Base-by-base conservation (phyloP, 805 yeast species). In the Candida boleticola region DNA sequence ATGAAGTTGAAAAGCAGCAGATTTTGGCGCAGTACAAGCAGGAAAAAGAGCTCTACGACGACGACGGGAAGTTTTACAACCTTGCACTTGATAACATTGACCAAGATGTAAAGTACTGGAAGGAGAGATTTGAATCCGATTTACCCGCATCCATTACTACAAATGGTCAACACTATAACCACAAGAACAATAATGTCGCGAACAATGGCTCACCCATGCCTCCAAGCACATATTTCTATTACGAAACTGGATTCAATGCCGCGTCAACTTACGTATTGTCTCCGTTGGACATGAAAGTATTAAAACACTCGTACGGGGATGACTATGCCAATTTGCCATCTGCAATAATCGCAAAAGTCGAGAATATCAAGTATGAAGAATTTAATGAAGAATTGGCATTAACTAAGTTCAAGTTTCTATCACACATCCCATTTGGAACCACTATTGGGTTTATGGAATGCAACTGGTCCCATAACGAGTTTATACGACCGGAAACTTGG, bases 351-450 rank as follows among this genome's bases (percentile, higher is more conserved):
- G 76, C 79, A 7, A 76, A 72, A 30, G 75, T 90, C 5, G 96
- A 88, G 51, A 83, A 82, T 56, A 77, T 92, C 29, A 75, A 69
- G 37, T 76, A 76, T 54, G 95, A 85, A 29, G 77, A 77, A 19
- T 70, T 84, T 17, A 76, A 83, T 2, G 76, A 83, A 0, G 82
- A 78, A 13, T 79, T 79, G 49, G 84, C 53, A 52, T 33, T 77
- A 2, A 75, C 77, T 39, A 79, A 82, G 49, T 74, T 74, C 58
- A 90, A 89, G 60, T 89, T 85, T 58, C 63, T 93, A 43, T 74
- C 85, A 0, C 92, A 92, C 60, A 63, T 89, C 18, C 97, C 99
- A 0, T 58, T 79, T 22, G 97, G 97, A 1, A 84, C 96, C 0
- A 85, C 84, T 40, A 61, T 92, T 33, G 95, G 89, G 9, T 81